Evolutionary conservation across 805 yeast genomes (phyloP).

Genomic region (Candida tibetensis): DNA sequence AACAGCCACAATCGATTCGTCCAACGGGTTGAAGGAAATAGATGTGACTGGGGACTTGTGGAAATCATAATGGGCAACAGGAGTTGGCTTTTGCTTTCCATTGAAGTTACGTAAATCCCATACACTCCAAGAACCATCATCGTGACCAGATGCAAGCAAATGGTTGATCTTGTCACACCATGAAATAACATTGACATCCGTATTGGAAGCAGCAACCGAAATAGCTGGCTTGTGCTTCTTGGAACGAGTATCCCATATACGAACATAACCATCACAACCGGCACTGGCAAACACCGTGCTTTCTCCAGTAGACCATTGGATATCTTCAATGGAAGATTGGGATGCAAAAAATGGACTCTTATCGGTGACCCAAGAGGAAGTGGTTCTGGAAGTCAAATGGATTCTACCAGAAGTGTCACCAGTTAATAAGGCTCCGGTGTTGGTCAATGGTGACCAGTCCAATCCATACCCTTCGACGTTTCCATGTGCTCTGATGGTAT

Average conservation of each 20-base stretch:
- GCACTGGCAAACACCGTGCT: constrained; percentile 93
- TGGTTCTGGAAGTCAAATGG: constrained; percentile 71
- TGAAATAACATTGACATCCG: constrained; percentile 92
- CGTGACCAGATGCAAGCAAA: constrained; percentile 92
- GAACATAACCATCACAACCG: constrained; percentile 85
- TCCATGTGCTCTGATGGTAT: constrained; percentile 82
- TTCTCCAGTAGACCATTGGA: constrained; percentile 94
- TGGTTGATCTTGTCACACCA: constrained; percentile 90
- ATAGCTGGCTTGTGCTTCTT: constrained; percentile 89
- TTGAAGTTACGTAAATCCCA: constrained; percentile 92
- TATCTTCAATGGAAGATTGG: constrained; percentile 84
- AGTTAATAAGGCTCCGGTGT: constrained; percentile 75
- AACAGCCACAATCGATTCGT: constrained; percentile 93
- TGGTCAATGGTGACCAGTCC: constrained; percentile 90
- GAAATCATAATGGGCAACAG: constrained; percentile 94
- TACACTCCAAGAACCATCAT: constrained; percentile 95
- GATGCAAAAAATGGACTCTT: constrained; percentile 70
- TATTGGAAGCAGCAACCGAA: constrained; percentile 70
- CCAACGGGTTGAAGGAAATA: constrained; percentile 90
- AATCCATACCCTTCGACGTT: constrained; percentile 96
- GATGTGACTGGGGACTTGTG: constrained; percentile 92
- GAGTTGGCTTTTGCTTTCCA: constrained; percentile 56
- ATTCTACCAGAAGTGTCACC: constrained; percentile 90
- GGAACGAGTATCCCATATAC: constrained; percentile 96
- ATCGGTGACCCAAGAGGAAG: constrained; percentile 82